Evolutionary conservation across 768 basidiomycete species (phyloP), one percentile per base, ranked within the genome.

Genomic region (Boletus insuetus): DNA sequence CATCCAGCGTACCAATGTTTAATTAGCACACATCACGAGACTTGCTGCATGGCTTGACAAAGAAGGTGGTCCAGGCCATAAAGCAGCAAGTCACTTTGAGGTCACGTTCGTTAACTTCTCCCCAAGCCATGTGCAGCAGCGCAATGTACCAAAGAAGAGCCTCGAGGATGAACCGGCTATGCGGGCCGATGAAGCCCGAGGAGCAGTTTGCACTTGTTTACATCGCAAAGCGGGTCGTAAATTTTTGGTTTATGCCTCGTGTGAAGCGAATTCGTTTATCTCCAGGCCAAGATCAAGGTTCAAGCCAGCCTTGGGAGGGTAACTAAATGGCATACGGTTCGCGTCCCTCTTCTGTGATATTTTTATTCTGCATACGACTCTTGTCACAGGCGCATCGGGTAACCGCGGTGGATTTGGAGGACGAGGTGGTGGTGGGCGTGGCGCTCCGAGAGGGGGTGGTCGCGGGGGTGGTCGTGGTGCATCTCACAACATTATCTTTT

Each of bases 321-420:
- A 24, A 51, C 56, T 48, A 58, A 64, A 74, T 74, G 73, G 66
- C 74, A 59, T 74, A 68, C 65, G 75, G 75, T 74, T 51, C 24
- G 62, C 49, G 16, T 16, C 5, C 12, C 3, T 41, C 20, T 38
- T 47, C 31, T 16, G 16, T 31, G 0, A 8, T 6, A 2, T 37
- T 19, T 26, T 13, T 14, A 17, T 19, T 3, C 6, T 5, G 13
- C 13, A 37, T 37, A 16, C 12, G 35, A 37, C 16, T 13, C 35
- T 37, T 16, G 14, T 13, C 16, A 11, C n/a, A 82, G 83, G 82
- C 62, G 76, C 65, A 76, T 79, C 87, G 71, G 91, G 91, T 56
- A 85, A 86, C 65, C 85, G 91, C 58, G 90, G 90, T 34, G 86
- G 85, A 62, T 86, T 85, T 73, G 78, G 77, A 20, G 66, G 74